These are phyloP conservation scores for Fusarium sp. DNA, from an alignment of 2,329 filamentous ascomycete genomes.

Conservation along the genomic window DNA sequence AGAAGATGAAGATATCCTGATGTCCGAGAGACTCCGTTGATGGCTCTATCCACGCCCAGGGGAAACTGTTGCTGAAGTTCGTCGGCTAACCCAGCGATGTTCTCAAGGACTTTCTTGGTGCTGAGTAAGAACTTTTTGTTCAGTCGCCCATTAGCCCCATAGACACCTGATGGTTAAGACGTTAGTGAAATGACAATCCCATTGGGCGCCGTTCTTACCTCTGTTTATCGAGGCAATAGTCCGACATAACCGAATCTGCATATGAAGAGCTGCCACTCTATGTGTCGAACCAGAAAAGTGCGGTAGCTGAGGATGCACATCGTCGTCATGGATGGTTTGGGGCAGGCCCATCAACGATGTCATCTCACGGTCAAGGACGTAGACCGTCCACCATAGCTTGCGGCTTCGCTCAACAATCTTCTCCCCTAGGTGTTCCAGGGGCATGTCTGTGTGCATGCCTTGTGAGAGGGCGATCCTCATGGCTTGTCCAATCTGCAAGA, in stretches of 20 bases:
- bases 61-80: constrained; percentile 48
- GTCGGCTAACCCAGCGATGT: constrained; percentile 46
- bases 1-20: constrained; percentile 49
- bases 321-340: constrained; percentile 61
- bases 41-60: constrained; percentile 42
- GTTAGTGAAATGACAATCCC: not conserved
- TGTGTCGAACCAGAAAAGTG: constrained; percentile 44
- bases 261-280: constrained; percentile 45
- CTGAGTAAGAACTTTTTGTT: constrained; percentile 48
- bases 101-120: constrained; percentile 47
- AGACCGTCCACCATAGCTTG: constrained; percentile 66
- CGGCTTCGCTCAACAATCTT: constrained; percentile 58
- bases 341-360: constrained; percentile 66
- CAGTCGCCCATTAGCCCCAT: constrained; percentile 46
- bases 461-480: constrained; percentile 61
- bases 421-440: constrained; percentile 54
- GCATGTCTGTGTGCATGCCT: constrained; percentile 67
- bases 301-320: constrained; percentile 58
- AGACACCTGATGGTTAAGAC: constrained; percentile 36
- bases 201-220: constrained; percentile 17
- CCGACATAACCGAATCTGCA: constrained; percentile 49
- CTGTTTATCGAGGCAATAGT: constrained; percentile 48
- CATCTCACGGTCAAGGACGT: constrained; percentile 65
- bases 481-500: constrained; percentile 60
- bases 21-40: constrained; percentile 50